A percentile compares a stretch with the other conserved stretches of the same genome.
These are phyloP conservation scores for Solanum clarkiae DNA, from an alignment of 257 asterid genomes.

Conservation along the genomic window DNA sequence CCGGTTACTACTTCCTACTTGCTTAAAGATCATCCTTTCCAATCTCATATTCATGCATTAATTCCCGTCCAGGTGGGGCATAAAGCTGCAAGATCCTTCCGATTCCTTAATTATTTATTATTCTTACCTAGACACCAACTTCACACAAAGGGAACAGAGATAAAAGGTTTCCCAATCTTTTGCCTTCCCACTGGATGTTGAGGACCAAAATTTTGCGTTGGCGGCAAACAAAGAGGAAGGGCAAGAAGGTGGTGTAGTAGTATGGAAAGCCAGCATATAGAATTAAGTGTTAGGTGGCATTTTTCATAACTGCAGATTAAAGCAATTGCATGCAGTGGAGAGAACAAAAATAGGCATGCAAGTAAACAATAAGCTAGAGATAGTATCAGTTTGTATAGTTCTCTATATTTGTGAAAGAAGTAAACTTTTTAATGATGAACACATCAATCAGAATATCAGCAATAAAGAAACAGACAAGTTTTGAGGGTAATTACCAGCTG, in stretches of 20 bases:
- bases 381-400: not conserved
- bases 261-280: not conserved
- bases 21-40: not conserved
- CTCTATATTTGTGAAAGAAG: not conserved
- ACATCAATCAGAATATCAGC: not conserved
- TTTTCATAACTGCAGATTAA: not conserved
- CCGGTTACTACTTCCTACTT: not conserved
- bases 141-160: not conserved
- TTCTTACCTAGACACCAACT: not conserved
- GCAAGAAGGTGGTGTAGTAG: not conserved
- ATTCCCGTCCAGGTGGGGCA: not conserved
- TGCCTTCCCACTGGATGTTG: not conserved
- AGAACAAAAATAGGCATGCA: not conserved
- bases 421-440: not conserved
- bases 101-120: not conserved
- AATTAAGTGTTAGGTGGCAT: not conserved
- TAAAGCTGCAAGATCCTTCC: not conserved
- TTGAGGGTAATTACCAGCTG: conserved; percentile 5
- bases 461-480: not conserved
- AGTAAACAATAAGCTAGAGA: not conserved
- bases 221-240: not conserved
- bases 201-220: not conserved
- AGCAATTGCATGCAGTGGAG: not conserved
- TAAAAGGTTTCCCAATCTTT: not conserved
- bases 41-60: not conserved